Conservation (phyloP, 2,329 filamentous ascomycete genomes). For the Ophiostoma australiae region DNA sequence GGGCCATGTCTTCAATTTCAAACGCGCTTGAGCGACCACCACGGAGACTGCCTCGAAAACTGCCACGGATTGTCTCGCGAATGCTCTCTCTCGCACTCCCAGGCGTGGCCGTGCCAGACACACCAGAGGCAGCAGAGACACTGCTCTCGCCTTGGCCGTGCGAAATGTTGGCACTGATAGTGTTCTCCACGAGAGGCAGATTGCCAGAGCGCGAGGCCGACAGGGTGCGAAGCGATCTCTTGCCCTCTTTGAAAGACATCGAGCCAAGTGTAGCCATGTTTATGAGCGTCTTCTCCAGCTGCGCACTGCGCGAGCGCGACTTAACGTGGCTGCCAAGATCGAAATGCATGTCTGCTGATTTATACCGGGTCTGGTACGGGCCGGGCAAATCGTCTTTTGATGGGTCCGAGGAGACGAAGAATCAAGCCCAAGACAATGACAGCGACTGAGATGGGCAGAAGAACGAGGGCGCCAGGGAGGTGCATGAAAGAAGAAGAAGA, state of each 20-base stretch:
- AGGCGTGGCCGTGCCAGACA: background rate
- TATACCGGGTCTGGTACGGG: background rate
- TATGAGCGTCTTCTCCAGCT: conserved; percentile 39
- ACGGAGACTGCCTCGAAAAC: conserved; percentile 27
- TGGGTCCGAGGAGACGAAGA: background rate
- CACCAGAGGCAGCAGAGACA: background rate
- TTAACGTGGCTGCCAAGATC: conserved; percentile 43
- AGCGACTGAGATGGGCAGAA: background rate
- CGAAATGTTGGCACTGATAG: background rate
- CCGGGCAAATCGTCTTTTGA: background rate
- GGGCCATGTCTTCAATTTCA: conserved; percentile 44
- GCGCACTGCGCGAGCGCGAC: conserved; percentile 46
- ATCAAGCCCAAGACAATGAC: background rate
- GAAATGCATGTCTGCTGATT: conserved; percentile 35
- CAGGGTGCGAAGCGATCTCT: conserved; percentile 29
- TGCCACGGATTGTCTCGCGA: background rate
- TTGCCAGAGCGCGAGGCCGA: conserved; percentile 36
- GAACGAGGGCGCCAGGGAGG: background rate
- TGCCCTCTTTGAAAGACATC: conserved; percentile 25
- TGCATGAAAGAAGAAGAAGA: conserved; percentile 7
- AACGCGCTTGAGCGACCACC: conserved; percentile 44
- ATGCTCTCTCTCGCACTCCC: conserved; percentile 12
- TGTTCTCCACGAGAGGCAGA: conserved; percentile 35
- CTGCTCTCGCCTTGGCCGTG: conserved; percentile 13
- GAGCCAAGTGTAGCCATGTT: conserved; percentile 23